These are phyloP conservation scores for Hypocrella siamensis DNA, from an alignment of 2,329 filamentous ascomycete genomes.

Conservation along the genomic window DNA sequence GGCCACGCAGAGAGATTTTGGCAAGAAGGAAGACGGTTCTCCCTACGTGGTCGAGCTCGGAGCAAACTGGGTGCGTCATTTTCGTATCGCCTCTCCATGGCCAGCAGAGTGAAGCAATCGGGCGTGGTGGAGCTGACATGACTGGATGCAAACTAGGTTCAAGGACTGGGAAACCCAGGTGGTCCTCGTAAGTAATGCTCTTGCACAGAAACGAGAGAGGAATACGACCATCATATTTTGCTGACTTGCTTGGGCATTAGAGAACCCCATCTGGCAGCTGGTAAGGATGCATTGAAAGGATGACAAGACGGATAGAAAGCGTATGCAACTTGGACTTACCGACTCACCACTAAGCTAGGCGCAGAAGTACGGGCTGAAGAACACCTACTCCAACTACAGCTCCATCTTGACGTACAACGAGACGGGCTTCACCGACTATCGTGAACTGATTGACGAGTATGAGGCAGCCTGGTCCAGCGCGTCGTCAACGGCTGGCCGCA, in stretches of 20 bases:
- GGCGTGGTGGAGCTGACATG: neutral
- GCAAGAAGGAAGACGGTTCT: conserved; percentile 28
- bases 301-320: too few species aligned
- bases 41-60: conserved; percentile 47
- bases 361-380: conserved; percentile 41
- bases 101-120: neutral
- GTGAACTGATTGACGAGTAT: conserved; percentile 31
- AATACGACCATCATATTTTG: neutral
- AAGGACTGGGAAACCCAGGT: conserved; percentile 9
- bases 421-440: conserved; percentile 35
- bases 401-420: conserved; percentile 45
- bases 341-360: too few species aligned
- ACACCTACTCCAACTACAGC: conserved; percentile 40
- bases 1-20: conserved; percentile 41
- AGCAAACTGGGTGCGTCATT: conserved; percentile 44
- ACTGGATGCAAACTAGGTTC: conserved; percentile 9
- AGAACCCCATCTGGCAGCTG: conserved; percentile 49
- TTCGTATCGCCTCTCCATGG: too few species aligned
- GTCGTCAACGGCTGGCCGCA: conserved; percentile 36
- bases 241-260: conserved; percentile 6
- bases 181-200: conserved; percentile 8
- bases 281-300: conserved; percentile 4
- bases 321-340: too few species aligned
- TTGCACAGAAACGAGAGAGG: neutral
- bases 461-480: conserved; percentile 27